These are phyloP conservation scores for Trypanosoma caninum DNA, from an alignment of 208 protist genomes.

Conservation along the genomic window DNA sequence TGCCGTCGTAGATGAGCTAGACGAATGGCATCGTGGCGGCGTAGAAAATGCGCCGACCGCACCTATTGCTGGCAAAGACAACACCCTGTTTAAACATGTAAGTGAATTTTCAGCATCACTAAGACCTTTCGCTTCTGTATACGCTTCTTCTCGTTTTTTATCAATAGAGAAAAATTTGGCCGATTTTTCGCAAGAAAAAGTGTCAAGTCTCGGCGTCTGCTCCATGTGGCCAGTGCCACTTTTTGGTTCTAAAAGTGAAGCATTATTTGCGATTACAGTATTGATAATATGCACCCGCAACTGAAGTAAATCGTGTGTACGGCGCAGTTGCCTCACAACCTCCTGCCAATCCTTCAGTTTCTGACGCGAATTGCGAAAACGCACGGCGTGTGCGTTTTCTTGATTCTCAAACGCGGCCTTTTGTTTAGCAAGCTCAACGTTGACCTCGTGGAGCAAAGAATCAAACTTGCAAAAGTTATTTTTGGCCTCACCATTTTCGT, in stretches of 20 bases:
- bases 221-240: slow-evolving; percentile 13
- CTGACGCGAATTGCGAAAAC: slow-evolving; percentile 46
- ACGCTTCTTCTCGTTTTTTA: slow-evolving; percentile 16
- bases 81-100: too few species aligned
- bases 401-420: slow-evolving; percentile 25
- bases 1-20: slow-evolving; percentile 4
- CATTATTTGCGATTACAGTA: slow-evolving; percentile 28
- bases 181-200: slow-evolving; percentile 32
- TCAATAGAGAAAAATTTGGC: slow-evolving; percentile 34
- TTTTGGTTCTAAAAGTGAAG: slow-evolving; percentile 29
- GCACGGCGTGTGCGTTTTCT: slow-evolving; percentile 26
- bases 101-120: too few species aligned
- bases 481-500: background rate
- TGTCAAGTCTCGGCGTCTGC: slow-evolving; percentile 35
- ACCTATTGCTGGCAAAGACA: slow-evolving; percentile 1
- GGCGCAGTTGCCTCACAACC: slow-evolving; percentile 27
- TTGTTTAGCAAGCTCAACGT: slow-evolving; percentile 3
- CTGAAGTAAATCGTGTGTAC: slow-evolving; percentile 27
- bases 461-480: slow-evolving; percentile 24
- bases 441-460: slow-evolving; percentile 21
- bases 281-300: slow-evolving; percentile 35
- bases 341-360: slow-evolving; percentile 59
- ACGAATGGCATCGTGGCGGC: background rate
- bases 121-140: background rate
- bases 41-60: background rate